phyloP scores from a whole-genome alignment of 2,329 filamentous ascomycete species.

The Neodidymelliopsis sp. region DNA sequence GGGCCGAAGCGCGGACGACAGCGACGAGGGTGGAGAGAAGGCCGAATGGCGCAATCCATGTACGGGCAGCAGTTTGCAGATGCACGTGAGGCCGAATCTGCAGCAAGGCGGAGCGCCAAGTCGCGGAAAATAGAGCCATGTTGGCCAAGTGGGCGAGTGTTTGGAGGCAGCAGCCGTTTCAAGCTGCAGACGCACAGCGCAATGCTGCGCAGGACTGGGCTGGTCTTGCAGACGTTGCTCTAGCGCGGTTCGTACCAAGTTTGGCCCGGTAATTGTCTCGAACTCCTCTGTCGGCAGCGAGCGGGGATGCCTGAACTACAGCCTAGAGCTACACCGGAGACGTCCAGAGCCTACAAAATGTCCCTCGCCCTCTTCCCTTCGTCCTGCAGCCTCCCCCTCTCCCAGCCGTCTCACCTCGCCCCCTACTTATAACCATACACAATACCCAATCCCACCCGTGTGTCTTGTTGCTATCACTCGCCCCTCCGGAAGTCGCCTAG shows the following conservation, averaged over 20 bases:
- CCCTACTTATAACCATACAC: background rate
- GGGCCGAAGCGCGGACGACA: slow-evolving; percentile 17
- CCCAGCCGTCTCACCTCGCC: background rate
- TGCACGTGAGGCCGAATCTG: slow-evolving; percentile 24
- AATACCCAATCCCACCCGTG: background rate
- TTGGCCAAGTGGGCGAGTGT: slow-evolving; percentile 18
- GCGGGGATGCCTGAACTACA: slow-evolving; percentile 13
- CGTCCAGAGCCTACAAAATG: slow-evolving; percentile 28
- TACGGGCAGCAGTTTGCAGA: too few species aligned
- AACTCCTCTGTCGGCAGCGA: slow-evolving; percentile 15
- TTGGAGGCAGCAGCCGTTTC: slow-evolving; percentile 26
- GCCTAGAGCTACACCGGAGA: slow-evolving; percentile 11
- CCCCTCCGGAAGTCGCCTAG: slow-evolving; percentile 24
- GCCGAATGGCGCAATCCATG: slow-evolving; percentile 18
- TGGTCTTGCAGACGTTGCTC: background rate
- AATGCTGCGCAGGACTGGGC: slow-evolving; percentile 30
- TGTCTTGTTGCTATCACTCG: slow-evolving; percentile 1
- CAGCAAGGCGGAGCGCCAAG: slow-evolving; percentile 7
- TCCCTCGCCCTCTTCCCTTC: slow-evolving; percentile 17
- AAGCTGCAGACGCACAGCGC: slow-evolving; percentile 32
- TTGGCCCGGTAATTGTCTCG: slow-evolving; percentile 18
- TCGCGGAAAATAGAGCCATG: slow-evolving; percentile 10
- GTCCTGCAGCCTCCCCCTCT: slow-evolving; percentile 9
- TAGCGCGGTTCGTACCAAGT: background rate
- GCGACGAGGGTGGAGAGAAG: slow-evolving; percentile 20